Conservation (phyloP, 345 rosid genomes). For the Eucalyptus tenuipes region DNA sequence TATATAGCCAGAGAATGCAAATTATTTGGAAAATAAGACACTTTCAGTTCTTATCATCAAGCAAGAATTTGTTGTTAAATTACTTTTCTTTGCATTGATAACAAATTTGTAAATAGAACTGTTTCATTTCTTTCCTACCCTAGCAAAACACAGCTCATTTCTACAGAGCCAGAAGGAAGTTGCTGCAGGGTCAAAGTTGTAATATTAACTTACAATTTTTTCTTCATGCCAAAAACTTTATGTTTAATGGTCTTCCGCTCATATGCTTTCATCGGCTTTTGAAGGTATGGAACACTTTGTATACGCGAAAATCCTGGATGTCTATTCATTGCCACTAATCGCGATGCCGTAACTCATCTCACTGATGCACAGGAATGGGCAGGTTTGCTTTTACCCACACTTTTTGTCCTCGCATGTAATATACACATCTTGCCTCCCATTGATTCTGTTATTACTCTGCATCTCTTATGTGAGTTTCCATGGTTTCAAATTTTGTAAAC, state of each 20-base stretch:
- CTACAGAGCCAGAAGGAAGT: background rate
- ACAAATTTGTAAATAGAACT: background rate
- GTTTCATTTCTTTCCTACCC: background rate
- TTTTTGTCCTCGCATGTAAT: background rate
- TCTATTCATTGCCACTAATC: conserved; percentile 88
- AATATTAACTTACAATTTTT: background rate
- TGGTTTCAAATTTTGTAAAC: background rate
- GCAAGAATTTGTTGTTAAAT: background rate
- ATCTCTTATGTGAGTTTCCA: background rate
- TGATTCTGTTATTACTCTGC: background rate
- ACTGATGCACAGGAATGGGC: conserved; percentile 99
- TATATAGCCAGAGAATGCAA: background rate
- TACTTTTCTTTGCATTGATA: background rate
- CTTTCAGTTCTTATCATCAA: background rate
- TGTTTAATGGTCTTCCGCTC: background rate
- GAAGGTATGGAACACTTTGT: conserved; percentile 90
- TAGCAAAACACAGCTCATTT: background rate
- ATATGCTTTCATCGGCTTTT: background rate
- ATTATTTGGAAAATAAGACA: background rate
- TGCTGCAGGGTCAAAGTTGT: background rate
- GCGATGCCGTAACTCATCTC: conserved; percentile 90
- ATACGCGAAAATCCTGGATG: conserved; percentile 92
- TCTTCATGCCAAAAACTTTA: conserved; percentile 36
- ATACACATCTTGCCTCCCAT: background rate
- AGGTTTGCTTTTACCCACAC: conserved; percentile 20